These are phyloP conservation scores for Rhizopogon salebrosus DNA, from an alignment of 768 basidiomycete genomes.

Conservation along the genomic window DNA sequence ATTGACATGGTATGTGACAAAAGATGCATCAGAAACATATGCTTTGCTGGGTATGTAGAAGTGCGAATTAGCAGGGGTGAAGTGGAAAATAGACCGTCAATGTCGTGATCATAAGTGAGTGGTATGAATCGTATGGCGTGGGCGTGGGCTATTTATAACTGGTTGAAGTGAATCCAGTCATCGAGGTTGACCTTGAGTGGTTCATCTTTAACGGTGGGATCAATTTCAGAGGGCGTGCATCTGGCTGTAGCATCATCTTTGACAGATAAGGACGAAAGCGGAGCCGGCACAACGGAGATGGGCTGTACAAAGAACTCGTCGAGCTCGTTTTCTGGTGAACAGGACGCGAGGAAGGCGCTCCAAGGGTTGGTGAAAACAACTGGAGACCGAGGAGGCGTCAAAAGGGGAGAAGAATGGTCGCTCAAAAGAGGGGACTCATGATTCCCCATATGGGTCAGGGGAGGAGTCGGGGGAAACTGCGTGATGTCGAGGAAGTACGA, in stretches of 20 bases:
- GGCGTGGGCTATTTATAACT: background rate
- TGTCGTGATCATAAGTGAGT: constrained; percentile 1
- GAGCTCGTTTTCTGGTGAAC: constrained; percentile 4
- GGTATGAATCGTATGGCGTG: background rate
- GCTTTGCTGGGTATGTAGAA: constrained; percentile 4
- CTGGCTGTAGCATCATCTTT: background rate
- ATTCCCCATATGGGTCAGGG: constrained; percentile 4
- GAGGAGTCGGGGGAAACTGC: constrained; percentile 1
- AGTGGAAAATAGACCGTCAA: background rate
- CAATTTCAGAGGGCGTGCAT: background rate
- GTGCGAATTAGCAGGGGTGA: background rate
- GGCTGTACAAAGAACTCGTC: constrained; percentile 28
- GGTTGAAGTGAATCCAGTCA: constrained; percentile 1
- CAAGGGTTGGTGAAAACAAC: constrained; percentile 25
- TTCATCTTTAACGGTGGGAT: background rate
- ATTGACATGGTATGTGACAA: constrained; percentile 6
- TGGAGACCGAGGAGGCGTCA: constrained; percentile 14
- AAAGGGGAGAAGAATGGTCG: constrained; percentile 7
- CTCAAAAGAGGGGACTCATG: constrained; percentile 8
- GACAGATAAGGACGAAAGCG: background rate
- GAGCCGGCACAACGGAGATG: constrained; percentile 6
- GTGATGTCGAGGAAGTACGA: constrained; percentile 18
- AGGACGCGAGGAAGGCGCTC: background rate
- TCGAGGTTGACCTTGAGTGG: background rate
- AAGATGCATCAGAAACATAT: background rate